Base-by-base conservation (phyloP, 441 rosid genomes). In the Raphanus hybrid region DNA sequence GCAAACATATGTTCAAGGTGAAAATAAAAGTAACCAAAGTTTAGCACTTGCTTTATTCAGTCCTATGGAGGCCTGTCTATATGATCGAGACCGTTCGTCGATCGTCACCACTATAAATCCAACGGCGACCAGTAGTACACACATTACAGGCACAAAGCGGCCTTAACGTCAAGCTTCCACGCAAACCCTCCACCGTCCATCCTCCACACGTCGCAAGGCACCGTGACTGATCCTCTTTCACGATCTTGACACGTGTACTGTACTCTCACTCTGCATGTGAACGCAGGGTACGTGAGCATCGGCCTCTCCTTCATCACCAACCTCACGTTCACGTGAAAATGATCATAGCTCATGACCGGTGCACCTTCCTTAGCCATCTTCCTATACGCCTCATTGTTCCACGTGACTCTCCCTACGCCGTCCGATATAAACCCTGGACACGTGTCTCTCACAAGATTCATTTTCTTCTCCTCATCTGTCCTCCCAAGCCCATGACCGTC, bases 141-240 rank as follows among this genome's bases (percentile, higher is more conserved):
- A 29, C 34, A 29, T 29, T 29, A 29, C 5, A 29, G 34, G 34
- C 34, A 29, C 34, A 29, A 29, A 29, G 34, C 34, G 34, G 34
- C 34, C 34, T 29, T 29, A 29, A 29, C 85, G 80, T 94, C 99
- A 50, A 94, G 86, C 80, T 93, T 85, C 99, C 99, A 94, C 71
- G 94, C 99, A 85, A 86, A 91, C 3, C 97, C 92, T 10, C 96
- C 92, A 2, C 79, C 74, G 62, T 86, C 83, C 92, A 91, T 83
- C 65, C 91, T 83, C 97, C 97, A 93, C 45, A 81, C 96, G 60
- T 94, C 99, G 67, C 99, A 92, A 3, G 99, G 99, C 77, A 91
- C 79, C 61, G 85, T 88, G 14, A 86, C 74, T 1, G 89, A 85
- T 45, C 78, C 85, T 70, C 64, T 82, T 64, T 83, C 87, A 67